Base-by-base conservation (phyloP, 805 yeast genomes). In the Zygotorulaspora sp. region DNA sequence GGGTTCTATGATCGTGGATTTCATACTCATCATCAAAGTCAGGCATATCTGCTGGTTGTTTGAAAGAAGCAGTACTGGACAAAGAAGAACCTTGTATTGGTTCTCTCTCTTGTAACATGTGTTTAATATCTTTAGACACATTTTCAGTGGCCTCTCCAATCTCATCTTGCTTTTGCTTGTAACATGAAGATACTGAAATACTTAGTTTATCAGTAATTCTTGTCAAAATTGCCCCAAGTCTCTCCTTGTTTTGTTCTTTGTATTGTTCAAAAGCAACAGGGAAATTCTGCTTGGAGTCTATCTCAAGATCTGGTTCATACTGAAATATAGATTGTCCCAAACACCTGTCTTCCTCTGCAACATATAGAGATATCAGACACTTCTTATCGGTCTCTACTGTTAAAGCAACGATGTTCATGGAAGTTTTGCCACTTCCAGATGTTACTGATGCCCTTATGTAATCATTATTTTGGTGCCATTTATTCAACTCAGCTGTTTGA, bases 11-110 rank as follows among this genome's bases (percentile, higher is more conserved):
- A 15, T 35, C 36, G 9, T 32, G 50, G n/a, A 55, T 36, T 24
- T 61, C 53, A 34, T 58, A 58, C 28, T 62, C 65, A 43, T 62
- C 67, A 19, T 60, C 65, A 39, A 60, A 61, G 1, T 53, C 50
- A 3, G 66, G 66, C 49, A 61, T 56, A 35, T 53, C 64, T 28
- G 49, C 38, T 2, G 75, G 46, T 4, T 38, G 36, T 19, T 25
- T 26, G 11, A 18, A 24, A 7, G 7, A 10, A 8, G 7, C 23
- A 21, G 36, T 14, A 6, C 4, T 11, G 9, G 32, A 2, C 12
- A 10, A 19, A 12, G 17, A 20, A 6, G 23, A 25, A 13, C 13
- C 21, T n/a, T 18, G 22, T 6, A 22, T 5, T 4, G 11, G 4
- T 3, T 20, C 5, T 10, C 13, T 29, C 6, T 29, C 20, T 22